Conservation (phyloP, 257 asterid species). For the Phtheirospermum japonicum region DNA sequence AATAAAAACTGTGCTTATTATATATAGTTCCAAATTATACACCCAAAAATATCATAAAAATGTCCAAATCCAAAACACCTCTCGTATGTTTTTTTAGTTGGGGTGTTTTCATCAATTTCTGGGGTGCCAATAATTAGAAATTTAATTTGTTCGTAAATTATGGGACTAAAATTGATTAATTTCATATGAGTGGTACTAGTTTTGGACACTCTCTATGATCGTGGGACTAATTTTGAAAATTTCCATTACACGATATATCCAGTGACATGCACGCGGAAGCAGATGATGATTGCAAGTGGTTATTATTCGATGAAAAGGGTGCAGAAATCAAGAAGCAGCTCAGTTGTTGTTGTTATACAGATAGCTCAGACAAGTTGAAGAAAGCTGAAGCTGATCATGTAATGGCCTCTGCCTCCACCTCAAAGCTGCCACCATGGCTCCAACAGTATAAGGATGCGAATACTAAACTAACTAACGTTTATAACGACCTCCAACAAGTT, state of each 20-base stretch:
- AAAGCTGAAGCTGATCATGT: slow-evolving; percentile 33
- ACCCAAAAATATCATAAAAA: too few relatives aligned
- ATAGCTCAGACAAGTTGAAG: slow-evolving; percentile 62
- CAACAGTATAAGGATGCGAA: slow-evolving; percentile 66
- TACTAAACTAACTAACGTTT: slow-evolving; percentile 27
- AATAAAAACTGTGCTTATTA: too few relatives aligned
- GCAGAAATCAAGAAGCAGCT: slow-evolving; percentile 60
- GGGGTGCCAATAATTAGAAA: background rate
- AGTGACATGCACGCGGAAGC: slow-evolving; percentile 38
- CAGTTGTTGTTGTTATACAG: slow-evolving; percentile 77
- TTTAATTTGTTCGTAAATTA: too few relatives aligned
- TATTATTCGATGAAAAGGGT: slow-evolving; percentile 17
- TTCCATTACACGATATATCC: background rate
- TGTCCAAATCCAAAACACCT: too few relatives aligned
- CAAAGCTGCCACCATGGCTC: slow-evolving; percentile 87
- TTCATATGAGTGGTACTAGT: too few relatives aligned
- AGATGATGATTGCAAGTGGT: background rate
- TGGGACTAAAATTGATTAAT: too few relatives aligned
- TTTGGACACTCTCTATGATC: too few relatives aligned
- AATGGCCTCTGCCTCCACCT: slow-evolving; percentile 34
- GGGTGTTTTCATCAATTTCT: too few relatives aligned
- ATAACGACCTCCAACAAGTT: slow-evolving; percentile 24
- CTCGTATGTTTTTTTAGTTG: too few relatives aligned
- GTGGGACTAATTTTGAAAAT: too few relatives aligned
- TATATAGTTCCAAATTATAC: too few relatives aligned